Conservation (phyloP, 192 early-diverging fungal species). For the Geosiphon pyriformis region DNA sequence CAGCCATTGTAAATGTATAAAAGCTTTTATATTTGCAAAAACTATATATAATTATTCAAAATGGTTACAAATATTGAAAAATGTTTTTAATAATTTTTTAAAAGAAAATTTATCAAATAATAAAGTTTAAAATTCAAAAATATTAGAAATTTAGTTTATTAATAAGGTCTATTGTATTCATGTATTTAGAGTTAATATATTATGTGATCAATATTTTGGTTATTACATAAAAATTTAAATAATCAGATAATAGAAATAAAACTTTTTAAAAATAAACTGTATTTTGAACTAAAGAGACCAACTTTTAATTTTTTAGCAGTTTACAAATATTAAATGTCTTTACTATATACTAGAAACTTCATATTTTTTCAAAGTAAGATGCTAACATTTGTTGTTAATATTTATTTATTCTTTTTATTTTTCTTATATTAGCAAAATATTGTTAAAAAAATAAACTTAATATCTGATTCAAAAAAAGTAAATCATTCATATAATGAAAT, state of each 20-base stretch:
- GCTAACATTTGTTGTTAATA: neutral
- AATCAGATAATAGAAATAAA: slow-evolving; percentile 1
- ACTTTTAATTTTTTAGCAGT: slow-evolving; percentile 5
- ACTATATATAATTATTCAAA: slow-evolving; percentile 14
- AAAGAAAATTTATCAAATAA: slow-evolving; percentile 1
- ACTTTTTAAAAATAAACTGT: slow-evolving; percentile 9
- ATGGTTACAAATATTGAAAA: neutral
- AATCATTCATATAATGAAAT: slow-evolving; percentile 13
- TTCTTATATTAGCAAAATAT: slow-evolving; percentile 13
- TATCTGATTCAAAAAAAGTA: slow-evolving; percentile 8
- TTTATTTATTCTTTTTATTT: slow-evolving; percentile 16
- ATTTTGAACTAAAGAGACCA: slow-evolving; percentile 12
- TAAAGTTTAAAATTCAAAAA: neutral
- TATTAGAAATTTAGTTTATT: neutral
- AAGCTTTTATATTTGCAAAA: slow-evolving; percentile 3
- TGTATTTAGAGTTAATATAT: neutral
- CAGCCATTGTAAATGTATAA: slow-evolving; percentile 3
- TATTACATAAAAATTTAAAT: neutral
- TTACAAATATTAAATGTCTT: slow-evolving; percentile 11
- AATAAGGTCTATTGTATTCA: neutral
- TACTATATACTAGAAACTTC: neutral
- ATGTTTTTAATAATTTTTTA: neutral
- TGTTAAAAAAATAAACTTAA: slow-evolving; percentile 16
- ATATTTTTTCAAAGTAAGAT: slow-evolving; percentile 13
- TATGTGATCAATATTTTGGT: too few species aligned